These are phyloP conservation scores for Tricharina praecox DNA, from an alignment of 495 filamentous ascomycete species.

Conservation along the genomic window DNA sequence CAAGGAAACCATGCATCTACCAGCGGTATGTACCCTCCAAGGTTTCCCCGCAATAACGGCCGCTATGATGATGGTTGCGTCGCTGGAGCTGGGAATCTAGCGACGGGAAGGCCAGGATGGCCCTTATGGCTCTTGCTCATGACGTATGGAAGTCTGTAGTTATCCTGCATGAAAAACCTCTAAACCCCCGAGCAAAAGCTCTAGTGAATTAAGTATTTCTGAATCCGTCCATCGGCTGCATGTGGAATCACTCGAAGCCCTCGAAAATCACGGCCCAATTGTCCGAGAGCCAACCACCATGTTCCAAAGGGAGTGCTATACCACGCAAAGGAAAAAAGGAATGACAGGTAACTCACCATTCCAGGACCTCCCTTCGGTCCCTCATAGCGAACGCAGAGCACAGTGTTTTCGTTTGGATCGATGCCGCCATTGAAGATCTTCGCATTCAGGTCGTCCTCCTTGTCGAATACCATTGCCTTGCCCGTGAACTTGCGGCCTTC, in stretches of 20 bases:
- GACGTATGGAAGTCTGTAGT: background rate
- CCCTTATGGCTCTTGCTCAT: no score
- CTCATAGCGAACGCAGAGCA: slow-evolving; percentile 86
- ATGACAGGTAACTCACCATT: slow-evolving; percentile 38
- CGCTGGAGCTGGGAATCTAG: no score
- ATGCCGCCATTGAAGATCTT: slow-evolving; percentile 57
- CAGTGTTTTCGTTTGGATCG: slow-evolving; percentile 65
- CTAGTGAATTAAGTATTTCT: background rate
- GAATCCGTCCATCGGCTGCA: background rate
- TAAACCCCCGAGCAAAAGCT: background rate
- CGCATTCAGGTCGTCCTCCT: slow-evolving; percentile 60
- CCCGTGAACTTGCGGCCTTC: slow-evolving; percentile 74
- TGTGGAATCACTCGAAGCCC: slow-evolving; percentile 1
- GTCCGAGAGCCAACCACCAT: no score
- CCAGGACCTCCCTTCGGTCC: slow-evolving; percentile 90
- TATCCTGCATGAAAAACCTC: slow-evolving; percentile 2
- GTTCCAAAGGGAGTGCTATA: background rate
- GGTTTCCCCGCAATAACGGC: background rate
- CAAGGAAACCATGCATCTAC: background rate
- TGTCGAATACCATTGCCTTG: slow-evolving; percentile 76
- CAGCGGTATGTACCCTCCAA: background rate
- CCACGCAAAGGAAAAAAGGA: no score
- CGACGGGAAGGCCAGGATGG: background rate
- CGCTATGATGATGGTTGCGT: background rate
- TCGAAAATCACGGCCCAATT: background rate